phyloP scores from a whole-genome alignment of 2,329 filamentous ascomycete genomes.

The Cytospora chrysosperma region DNA sequence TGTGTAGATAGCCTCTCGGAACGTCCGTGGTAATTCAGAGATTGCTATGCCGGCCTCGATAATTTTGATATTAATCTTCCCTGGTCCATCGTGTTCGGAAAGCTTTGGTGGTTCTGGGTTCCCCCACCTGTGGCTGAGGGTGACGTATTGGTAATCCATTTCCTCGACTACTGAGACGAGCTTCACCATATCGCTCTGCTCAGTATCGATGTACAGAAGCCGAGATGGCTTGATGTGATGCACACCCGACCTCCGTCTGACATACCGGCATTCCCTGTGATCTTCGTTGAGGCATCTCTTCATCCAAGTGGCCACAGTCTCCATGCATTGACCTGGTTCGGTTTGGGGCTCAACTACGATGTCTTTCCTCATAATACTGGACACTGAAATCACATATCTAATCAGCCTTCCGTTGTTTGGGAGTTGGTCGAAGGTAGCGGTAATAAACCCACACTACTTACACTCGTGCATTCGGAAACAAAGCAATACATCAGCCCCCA shows the following conservation, averaged over 20 bases:
- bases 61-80: background rate
- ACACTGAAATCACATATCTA: background rate
- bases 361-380: background rate
- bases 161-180: background rate
- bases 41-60: background rate
- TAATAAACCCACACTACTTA: background rate
- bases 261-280: background rate
- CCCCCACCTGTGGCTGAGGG: conserved; percentile 10
- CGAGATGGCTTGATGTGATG: background rate
- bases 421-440: too few relatives aligned
- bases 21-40: background rate
- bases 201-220: background rate
- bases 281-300: background rate
- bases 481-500: too few relatives aligned
- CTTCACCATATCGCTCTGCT: background rate
- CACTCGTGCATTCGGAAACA: too few relatives aligned
- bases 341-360: background rate
- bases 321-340: background rate
- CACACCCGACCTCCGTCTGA: background rate
- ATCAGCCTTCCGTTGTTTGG: background rate
- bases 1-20: background rate
- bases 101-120: background rate
- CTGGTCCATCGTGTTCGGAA: background rate
- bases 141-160: background rate
- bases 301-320: background rate